A percentile compares a stretch with the other conserved stretches of the same genome.
Evolutionary conservation across 2,329 filamentous ascomycete genomes (phyloP).

Genomic region (Ophiostoma ulmi): DNA sequence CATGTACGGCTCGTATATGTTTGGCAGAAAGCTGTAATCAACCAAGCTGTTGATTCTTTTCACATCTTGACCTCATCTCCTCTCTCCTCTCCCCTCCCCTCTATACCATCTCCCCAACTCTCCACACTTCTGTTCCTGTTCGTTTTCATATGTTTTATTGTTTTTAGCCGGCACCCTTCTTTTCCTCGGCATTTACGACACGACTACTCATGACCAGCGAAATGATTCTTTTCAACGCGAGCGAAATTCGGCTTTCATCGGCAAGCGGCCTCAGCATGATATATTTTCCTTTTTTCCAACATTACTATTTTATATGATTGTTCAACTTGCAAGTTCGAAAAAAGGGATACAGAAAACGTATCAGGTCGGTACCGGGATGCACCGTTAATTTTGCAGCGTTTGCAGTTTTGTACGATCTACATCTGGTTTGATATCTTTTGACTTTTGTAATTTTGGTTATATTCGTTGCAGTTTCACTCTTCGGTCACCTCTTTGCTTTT

Average conservation of each 20-base stretch:
- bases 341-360: neutral
- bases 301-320: conserved; percentile 5
- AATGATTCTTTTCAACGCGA: conserved; percentile 14
- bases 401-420: conserved; percentile 4
- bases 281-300: neutral
- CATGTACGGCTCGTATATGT: conserved; percentile 76
- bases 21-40: conserved; percentile 51
- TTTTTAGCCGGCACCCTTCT: neutral
- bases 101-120: neutral
- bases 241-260: conserved; percentile 14
- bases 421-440: conserved; percentile 3
- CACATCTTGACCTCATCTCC: conserved; percentile 18
- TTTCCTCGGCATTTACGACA: conserved; percentile 16
- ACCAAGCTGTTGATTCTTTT: conserved; percentile 18
- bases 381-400: conserved; percentile 16
- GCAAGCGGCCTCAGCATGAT: conserved; percentile 13
- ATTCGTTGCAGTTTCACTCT: neutral
- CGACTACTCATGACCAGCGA: conserved; percentile 17
- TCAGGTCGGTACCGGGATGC: neutral
- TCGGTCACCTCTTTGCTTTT: too few relatives aligned
- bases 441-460: neutral
- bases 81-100: conserved; percentile 7
- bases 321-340: conserved; percentile 17
- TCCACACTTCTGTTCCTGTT: neutral
- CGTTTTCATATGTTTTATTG: conserved; percentile 7